These are phyloP conservation scores for Saccharomyces eubayanus DNA, from an alignment of 805 yeast genomes.

Conservation along the genomic window DNA sequence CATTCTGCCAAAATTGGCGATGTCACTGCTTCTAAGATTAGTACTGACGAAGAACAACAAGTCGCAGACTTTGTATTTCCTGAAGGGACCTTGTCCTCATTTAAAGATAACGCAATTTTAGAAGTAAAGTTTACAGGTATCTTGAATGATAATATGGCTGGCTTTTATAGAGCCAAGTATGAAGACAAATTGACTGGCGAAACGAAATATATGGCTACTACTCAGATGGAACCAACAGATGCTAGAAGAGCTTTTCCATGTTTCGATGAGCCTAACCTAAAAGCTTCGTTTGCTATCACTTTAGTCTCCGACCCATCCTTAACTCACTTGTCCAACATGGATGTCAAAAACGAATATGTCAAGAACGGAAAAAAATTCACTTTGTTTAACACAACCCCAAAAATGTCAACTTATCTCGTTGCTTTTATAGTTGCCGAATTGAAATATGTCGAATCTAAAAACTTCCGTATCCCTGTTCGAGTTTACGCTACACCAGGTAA, in stretches of 20 bases:
- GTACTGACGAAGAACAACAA: conserved; percentile 49
- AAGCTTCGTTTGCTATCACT: conserved; percentile 61
- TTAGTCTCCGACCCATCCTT: conserved; percentile 48
- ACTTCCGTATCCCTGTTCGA: conserved; percentile 66
- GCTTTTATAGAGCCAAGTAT: conserved; percentile 68
- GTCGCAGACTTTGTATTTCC: conserved; percentile 53
- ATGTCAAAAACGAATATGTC: conserved; percentile 42
- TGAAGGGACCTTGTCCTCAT: conserved; percentile 29
- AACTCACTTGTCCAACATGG: conserved; percentile 65
- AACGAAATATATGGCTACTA: conserved; percentile 66
- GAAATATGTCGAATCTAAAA: conserved; percentile 57
- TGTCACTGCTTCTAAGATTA: conserved; percentile 36
- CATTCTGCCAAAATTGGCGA: conserved; percentile 37
- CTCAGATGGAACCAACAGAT: conserved; percentile 83
- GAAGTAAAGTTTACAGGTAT: conserved; percentile 50
- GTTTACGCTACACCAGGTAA: conserved; percentile 76
- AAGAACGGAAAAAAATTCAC: conserved; percentile 45
- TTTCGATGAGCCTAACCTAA: conserved; percentile 75
- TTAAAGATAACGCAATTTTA: conserved; percentile 29
- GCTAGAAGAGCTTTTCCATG: conserved; percentile 84
- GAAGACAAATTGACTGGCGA: conserved; percentile 47
- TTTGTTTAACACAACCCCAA: conserved; percentile 64
- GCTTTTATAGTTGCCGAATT: conserved; percentile 80
- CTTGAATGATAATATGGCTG: conserved; percentile 73
- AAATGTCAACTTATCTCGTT: conserved; percentile 77